Conservation (phyloP, 2,329 filamentous ascomycete genomes). For the Triangularia verruculosa region DNA sequence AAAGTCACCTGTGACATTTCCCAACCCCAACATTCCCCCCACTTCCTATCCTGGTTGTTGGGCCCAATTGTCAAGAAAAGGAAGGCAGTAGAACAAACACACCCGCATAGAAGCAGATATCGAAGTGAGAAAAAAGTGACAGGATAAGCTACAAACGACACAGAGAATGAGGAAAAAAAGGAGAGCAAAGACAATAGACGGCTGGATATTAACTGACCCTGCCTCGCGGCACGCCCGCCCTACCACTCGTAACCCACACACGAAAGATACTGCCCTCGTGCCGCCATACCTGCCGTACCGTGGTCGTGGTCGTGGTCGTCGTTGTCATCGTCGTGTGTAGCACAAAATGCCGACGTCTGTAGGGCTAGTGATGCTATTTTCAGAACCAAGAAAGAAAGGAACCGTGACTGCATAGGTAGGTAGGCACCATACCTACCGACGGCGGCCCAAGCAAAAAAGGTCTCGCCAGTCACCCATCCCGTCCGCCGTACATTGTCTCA, state of each 20-base stretch:
- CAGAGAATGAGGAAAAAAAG: background rate
- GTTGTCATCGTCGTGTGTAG: background rate
- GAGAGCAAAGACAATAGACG: background rate
- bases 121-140: background rate
- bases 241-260: background rate
- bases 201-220: background rate
- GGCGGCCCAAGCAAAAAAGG: background rate
- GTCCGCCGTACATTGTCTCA: background rate
- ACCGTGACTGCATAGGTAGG: background rate
- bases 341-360: background rate
- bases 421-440: background rate
- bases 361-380: background rate
- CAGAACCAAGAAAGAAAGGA: background rate
- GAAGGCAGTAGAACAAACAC: background rate
- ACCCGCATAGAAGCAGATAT: background rate
- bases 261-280: background rate
- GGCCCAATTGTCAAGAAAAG: background rate
- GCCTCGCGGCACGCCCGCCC: background rate
- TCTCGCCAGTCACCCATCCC: background rate
- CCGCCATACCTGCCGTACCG: background rate
- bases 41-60: background rate
- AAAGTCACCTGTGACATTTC: too few relatives aligned
- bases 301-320: background rate
- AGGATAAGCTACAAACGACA: background rate
- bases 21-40: background rate